These are phyloP conservation scores for Plectosphaerella plurivora DNA, from an alignment of 2,329 filamentous ascomycete genomes.

Conservation along the genomic window DNA sequence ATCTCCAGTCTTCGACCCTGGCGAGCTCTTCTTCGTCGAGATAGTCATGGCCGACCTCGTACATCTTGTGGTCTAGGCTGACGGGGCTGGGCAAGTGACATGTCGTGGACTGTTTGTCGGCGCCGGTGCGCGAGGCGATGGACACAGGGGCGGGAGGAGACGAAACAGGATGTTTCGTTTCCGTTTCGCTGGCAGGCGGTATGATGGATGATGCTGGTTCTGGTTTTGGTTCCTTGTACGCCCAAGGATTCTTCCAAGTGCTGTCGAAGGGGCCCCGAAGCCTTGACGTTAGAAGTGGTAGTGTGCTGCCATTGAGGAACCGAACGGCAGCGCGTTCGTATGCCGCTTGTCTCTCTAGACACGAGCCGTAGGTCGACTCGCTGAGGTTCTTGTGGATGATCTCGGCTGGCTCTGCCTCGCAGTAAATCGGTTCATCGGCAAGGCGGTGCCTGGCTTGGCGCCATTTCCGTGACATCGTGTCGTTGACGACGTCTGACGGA, in stretches of 20 bases:
- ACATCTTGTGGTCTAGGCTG: constrained; percentile 28
- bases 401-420: constrained; percentile 39
- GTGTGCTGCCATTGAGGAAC: constrained; percentile 52
- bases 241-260: constrained; percentile 50
- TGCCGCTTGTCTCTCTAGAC: constrained; percentile 40
- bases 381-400: constrained; percentile 54
- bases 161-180: no score
- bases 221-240: constrained; percentile 16
- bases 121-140: no score
- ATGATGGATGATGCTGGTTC: no score
- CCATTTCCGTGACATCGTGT: neutral
- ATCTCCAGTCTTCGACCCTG: constrained; percentile 27
- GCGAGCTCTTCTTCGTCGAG: constrained; percentile 24
- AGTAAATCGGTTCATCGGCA: constrained; percentile 36
- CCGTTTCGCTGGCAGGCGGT: no score
- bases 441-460: neutral
- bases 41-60: constrained; percentile 20
- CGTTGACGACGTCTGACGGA: neutral
- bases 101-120: neutral
- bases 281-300: constrained; percentile 55
- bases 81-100: constrained; percentile 38
- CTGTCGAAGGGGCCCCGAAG: constrained; percentile 58
- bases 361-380: constrained; percentile 42
- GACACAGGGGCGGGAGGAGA: no score
- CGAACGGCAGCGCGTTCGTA: constrained; percentile 56